Conservation (phyloP, 371 early-diverging fungal species). For the Mucor circinelloides region DNA sequence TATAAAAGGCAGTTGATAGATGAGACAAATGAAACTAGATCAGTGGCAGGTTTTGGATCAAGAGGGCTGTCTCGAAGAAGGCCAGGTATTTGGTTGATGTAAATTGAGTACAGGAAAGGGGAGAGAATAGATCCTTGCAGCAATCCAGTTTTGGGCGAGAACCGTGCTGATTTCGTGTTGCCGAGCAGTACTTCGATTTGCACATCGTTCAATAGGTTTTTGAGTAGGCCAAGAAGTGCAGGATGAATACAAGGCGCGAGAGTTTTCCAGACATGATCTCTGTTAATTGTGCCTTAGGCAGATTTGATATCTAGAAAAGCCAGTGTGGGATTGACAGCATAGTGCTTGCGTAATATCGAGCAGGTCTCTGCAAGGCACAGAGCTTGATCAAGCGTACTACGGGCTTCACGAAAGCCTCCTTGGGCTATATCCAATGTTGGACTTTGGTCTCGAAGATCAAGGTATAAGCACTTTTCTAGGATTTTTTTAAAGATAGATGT, state of each 20-base stretch:
- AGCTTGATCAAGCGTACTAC: background rate
- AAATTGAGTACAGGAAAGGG: slow-evolving; percentile 20
- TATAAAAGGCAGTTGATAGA: slow-evolving; percentile 8
- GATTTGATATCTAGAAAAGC: background rate
- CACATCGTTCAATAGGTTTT: background rate
- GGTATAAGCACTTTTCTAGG: background rate
- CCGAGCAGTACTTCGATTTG: background rate
- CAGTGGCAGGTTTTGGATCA: background rate
- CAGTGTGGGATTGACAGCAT: background rate
- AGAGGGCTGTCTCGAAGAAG: too few species aligned
- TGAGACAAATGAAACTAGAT: background rate
- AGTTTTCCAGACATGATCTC: background rate
- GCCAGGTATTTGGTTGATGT: slow-evolving; percentile 17
- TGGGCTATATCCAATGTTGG: background rate
- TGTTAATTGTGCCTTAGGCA: background rate
- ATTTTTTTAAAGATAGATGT: background rate
- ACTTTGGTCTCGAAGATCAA: background rate
- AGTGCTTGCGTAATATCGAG: background rate
- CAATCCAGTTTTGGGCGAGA: background rate
- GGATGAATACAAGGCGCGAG: background rate
- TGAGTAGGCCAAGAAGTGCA: background rate
- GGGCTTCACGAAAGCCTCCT: background rate
- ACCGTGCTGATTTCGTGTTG: background rate
- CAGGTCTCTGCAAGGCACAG: background rate
- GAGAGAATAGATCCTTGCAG: slow-evolving; percentile 25